Evolutionary conservation across 2,329 filamentous ascomycete genomes (phyloP).

Genomic region (Penicillium paneum): DNA sequence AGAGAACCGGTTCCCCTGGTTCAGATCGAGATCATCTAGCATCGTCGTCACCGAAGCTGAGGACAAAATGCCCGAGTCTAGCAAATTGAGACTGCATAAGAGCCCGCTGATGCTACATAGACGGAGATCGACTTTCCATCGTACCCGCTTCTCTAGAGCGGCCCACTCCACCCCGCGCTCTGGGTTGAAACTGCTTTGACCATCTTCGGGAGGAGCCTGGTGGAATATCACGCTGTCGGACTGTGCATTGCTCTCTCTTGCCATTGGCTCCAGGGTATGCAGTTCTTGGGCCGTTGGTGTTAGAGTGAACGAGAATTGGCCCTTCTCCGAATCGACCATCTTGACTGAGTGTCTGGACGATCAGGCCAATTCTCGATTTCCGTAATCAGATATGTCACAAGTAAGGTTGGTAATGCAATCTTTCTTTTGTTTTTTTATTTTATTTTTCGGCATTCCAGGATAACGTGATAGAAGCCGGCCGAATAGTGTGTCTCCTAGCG

Average conservation of each 20-base stretch:
- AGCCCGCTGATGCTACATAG: constrained; percentile 69
- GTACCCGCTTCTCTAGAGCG: constrained; percentile 48
- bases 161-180: constrained; percentile 17
- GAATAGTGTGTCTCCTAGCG: not conserved
- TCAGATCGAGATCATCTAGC: constrained; percentile 59
- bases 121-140: constrained; percentile 64
- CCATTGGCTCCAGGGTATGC: not conserved
- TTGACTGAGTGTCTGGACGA: not conserved
- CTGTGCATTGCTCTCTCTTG: not conserved
- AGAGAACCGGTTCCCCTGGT: constrained; percentile 62
- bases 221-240: not conserved
- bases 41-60: constrained; percentile 68
- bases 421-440: not conserved
- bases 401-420: not conserved
- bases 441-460: not conserved
- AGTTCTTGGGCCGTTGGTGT: not conserved
- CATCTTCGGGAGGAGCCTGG: not conserved
- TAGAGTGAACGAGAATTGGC: not conserved
- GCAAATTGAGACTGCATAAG: constrained; percentile 66
- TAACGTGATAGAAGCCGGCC: constrained; percentile 2
- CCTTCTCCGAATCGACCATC: not conserved
- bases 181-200: not conserved
- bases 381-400: not conserved
- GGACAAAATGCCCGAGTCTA: constrained; percentile 68
- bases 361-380: not conserved